A percentile compares a stretch with the other conserved stretches of the same genome.
Evolutionary conservation across 1,284 basidiomycete genomes (phyloP).

Genomic region (Ceratobasidium sp.): DNA sequence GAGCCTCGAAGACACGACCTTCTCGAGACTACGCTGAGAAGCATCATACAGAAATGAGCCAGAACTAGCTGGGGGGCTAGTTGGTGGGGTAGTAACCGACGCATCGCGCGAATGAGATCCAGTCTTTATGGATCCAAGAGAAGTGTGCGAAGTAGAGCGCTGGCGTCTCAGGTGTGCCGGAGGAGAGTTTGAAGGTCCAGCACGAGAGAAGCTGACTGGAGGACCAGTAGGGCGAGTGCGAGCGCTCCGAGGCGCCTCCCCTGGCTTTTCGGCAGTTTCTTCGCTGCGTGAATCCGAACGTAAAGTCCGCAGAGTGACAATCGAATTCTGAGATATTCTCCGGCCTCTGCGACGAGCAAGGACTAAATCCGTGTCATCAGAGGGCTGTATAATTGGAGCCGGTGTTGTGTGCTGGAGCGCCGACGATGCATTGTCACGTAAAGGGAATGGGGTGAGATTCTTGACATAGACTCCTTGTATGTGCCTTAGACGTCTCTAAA

Average conservation of each 20-base stretch:
- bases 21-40: slow-evolving; percentile 70
- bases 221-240: slow-evolving; percentile 37
- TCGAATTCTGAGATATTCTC: slow-evolving; percentile 65
- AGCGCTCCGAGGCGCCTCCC: slow-evolving; percentile 14
- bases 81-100: slow-evolving; percentile 5
- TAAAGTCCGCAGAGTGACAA: slow-evolving; percentile 57
- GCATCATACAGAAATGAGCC: slow-evolving; percentile 46
- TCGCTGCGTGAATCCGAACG: slow-evolving; percentile 47
- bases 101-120: slow-evolving; percentile 15
- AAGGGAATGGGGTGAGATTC: slow-evolving; percentile 80
- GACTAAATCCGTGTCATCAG: slow-evolving; percentile 71
- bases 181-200: slow-evolving; percentile 42
- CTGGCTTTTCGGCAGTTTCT: slow-evolving; percentile 33
- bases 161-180: slow-evolving; percentile 37
- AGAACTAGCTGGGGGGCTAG: slow-evolving; percentile 38
- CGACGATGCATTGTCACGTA: slow-evolving; percentile 73
- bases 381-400: slow-evolving; percentile 23
- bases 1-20: slow-evolving; percentile 69
- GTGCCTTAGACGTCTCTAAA: slow-evolving; percentile 73
- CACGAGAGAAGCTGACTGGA: slow-evolving; percentile 40
- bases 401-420: slow-evolving; percentile 64
- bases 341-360: slow-evolving; percentile 64
- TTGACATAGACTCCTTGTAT: slow-evolving; percentile 73
- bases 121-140: slow-evolving; percentile 29
- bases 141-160: slow-evolving; percentile 41